Evolutionary conservation across 225 moss, liverwort and hornwort species (phyloP).

Genomic region (Ulota crispa): DNA sequence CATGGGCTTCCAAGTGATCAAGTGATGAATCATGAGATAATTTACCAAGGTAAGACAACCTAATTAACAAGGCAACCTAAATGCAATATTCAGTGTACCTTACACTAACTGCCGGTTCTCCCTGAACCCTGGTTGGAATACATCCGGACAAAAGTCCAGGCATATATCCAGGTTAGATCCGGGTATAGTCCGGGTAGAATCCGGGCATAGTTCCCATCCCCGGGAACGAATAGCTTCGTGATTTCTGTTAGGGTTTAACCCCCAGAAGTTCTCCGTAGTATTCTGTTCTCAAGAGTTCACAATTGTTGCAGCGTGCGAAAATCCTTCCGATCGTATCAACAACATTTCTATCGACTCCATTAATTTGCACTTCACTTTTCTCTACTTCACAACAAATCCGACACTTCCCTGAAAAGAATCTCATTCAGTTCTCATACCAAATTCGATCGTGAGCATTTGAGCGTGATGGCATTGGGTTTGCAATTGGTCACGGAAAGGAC

Average conservation of each 20-base stretch:
- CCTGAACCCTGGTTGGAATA: no score
- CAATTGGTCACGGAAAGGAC: constrained; percentile 64
- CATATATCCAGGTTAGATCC: no score
- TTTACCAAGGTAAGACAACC: no score
- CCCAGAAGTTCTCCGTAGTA: background rate
- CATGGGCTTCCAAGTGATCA: no score
- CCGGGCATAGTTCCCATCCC: no score
- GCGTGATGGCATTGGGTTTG: constrained; percentile 70
- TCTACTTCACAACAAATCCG: background rate
- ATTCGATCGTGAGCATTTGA: constrained; percentile 1
- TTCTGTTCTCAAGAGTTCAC: background rate
- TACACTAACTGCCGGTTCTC: no score
- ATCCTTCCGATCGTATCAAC: background rate
- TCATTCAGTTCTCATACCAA: background rate
- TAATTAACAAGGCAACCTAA: no score
- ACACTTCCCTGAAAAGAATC: background rate
- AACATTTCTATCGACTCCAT: background rate
- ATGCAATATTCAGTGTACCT: no score
- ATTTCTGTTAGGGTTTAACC: constrained; percentile 43
- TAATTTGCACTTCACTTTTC: background rate
- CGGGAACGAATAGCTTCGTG: no score
- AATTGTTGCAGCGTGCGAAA: background rate
- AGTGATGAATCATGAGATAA: no score
- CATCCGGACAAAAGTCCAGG: no score
- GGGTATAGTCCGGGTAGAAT: no score